Base-by-base conservation (phyloP, 805 yeast species). In the Saccharomycopsis fodiens region DNA sequence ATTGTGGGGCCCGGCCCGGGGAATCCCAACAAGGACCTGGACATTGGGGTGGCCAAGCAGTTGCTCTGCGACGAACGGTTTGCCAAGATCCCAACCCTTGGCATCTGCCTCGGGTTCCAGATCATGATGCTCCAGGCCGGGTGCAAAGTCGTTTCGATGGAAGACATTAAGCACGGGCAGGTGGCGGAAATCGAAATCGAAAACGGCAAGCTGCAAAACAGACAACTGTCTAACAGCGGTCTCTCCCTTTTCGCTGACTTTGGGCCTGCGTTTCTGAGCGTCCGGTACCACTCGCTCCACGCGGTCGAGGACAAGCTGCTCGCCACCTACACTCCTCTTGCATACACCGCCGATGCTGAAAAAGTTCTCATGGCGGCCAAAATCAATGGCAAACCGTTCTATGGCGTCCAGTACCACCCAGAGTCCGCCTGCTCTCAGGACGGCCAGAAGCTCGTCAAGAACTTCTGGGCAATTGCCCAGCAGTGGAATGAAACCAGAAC, bases 1-100 rank as follows among this genome's bases (percentile, higher is more conserved):
- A 78, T 93, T 0, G 71, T 93, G 6, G 98, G 98, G 0, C 99
- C 99, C 0, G 99, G 99, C 0, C 99, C 99, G 0, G 99, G 99
- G 0, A 78, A 85, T 54, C 98, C 98, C 0, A 61, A 64, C 1
- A 65, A 67, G 54, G 57, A 72, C 3, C 31, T 44, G 2, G 54
- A 58, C 1, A 61, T 63, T 5, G 48, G 41, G 4, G 12, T 48
- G 3, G 42, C 42, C n/a, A 34, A 34, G 17, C 38, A 30, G 10
- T 29, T 42, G 16, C 8, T 39, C 38, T 20, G 16, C 22, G 21
- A 22, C 10, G 17, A 22, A 30, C 16, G 12, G 8, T 42, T 45
- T 19, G 20, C 25, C 3, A 21, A 55, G 64, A 27, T 79, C 1
- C 97, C 97, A 0, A 73, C 88, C 0, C 63, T 93, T 41, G 99